Base-by-base conservation (phyloP, 306 rosid species). In the Castanea sativa region DNA sequence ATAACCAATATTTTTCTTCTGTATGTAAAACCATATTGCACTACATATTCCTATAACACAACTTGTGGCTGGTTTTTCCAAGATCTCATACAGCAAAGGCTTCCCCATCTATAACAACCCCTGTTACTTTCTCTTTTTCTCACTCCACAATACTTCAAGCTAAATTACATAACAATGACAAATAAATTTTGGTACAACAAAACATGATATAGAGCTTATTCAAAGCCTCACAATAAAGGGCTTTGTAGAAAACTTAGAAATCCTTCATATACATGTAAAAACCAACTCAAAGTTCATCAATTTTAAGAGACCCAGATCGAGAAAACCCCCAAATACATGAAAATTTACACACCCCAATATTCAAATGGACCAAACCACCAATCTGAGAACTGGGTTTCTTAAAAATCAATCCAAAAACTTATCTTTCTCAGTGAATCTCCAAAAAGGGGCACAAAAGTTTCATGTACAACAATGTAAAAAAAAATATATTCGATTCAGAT, bases 51-150 rank as follows among this genome's bases (percentile, higher is more conserved):
- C 99, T 79, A 92, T 95, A 21, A 95, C 75, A 55, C 87, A 87
- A 88, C 97, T 91, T 1, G 99, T 93, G 41, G 93, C 93, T 57
- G 99, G 98, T 78, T 95, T 95, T 61, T 95, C 98, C 81, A 91
- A 84, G 86, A 95, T 91, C 94, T 95, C 96, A 76, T 84, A 91
- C 80, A 95, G 73, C 85, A 95, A 90, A 80, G 98, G 99, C 90
- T 78, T 95, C 74, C 99, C 97, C 98, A 95, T 95, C 73, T 85
- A 58, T 65, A 55, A 38, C 72, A 83, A 72, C 5, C 19, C 80
- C 83, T 69, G 68, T 58, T 29, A 58, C 63, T 23, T 65, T 9
- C 16, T 64, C 25, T 12, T 65, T 61, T 56, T 56, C 55, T 33
- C 23, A 5, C 55, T 64, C 73, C 32, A 55, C 41, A 58, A 41